phyloP scores from a whole-genome alignment of 2,329 filamentous ascomycete species.

The Alternaria incomplexa region DNA sequence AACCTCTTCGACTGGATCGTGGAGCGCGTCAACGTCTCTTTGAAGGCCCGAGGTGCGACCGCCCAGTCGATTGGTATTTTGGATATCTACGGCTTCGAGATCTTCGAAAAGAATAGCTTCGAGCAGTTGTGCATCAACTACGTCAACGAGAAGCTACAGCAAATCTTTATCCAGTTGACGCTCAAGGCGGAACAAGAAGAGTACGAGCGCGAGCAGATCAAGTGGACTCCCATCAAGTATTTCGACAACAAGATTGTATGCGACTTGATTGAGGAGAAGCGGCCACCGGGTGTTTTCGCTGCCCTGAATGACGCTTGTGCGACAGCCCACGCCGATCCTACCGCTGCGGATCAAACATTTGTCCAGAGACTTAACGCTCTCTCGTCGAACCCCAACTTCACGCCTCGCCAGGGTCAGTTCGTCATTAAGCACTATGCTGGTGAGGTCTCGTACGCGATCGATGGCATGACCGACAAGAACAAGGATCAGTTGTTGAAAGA shows the following conservation, averaged over 20 bases:
- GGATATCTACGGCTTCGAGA: constrained; percentile 99
- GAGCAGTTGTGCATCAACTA: constrained; percentile 99
- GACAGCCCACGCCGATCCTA: constrained; percentile 94
- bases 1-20: constrained; percentile 99
- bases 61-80: constrained; percentile 92
- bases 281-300: constrained; percentile 91
- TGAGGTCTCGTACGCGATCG: constrained; percentile 91
- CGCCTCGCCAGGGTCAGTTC: constrained; percentile 91
- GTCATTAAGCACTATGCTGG: constrained; percentile 99
- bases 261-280: constrained; percentile 89
- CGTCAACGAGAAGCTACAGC: constrained; percentile 98
- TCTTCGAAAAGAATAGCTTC: constrained; percentile 98
- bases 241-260: constrained; percentile 99
- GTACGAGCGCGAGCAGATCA: constrained; percentile 92
- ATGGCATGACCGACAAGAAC: constrained; percentile 99
- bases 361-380: constrained; percentile 92
- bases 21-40: constrained; percentile 83
- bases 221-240: constrained; percentile 99
- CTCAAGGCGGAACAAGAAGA: constrained; percentile 97
- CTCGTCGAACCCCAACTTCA: constrained; percentile 84
- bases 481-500: constrained; percentile 98
- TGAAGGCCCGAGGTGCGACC: constrained; percentile 77
- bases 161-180: constrained; percentile 98
- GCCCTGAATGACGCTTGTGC: constrained; percentile 97
- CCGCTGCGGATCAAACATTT: constrained; percentile 93